phyloP scores from a whole-genome alignment of 805 yeast species.

The Hermanozyma aechmeae region DNA sequence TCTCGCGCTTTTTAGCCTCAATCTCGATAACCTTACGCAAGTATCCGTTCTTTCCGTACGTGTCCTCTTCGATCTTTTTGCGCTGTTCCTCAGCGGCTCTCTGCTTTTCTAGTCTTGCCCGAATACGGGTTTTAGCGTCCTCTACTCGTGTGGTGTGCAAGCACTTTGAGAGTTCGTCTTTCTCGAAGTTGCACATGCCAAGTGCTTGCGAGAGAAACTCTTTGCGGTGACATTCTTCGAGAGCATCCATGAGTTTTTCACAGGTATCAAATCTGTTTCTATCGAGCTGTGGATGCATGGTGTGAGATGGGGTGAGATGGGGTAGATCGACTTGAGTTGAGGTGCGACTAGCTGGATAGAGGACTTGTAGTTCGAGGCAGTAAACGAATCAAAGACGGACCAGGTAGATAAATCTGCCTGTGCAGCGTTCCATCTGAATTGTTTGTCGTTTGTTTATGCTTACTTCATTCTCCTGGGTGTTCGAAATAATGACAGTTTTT shows the following conservation, averaged over 20 bases:
- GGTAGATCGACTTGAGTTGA: too few relatives aligned
- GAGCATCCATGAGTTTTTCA: slow-evolving; percentile 71
- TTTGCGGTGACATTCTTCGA: slow-evolving; percentile 78
- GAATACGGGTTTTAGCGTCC: slow-evolving; percentile 47
- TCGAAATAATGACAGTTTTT: too few relatives aligned
- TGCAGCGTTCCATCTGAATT: too few relatives aligned
- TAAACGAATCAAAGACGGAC: too few relatives aligned
- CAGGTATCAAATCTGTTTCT: slow-evolving; percentile 46
- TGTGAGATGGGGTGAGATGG: too few relatives aligned
- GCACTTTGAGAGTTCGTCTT: slow-evolving; percentile 71
- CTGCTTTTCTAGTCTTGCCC: slow-evolving; percentile 47
- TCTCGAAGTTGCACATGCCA: slow-evolving; percentile 80
- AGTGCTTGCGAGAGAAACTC: slow-evolving; percentile 60
- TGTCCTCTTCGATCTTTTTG: slow-evolving; percentile 63
- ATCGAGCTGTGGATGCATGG: slow-evolving; percentile 39
- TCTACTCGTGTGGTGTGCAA: slow-evolving; percentile 66
- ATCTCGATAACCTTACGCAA: slow-evolving; percentile 53
- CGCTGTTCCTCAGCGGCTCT: slow-evolving; percentile 46
- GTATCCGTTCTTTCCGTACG: slow-evolving; percentile 66
- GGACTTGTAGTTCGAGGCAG: too few relatives aligned
- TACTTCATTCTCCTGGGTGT: too few relatives aligned
- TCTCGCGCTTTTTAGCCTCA: slow-evolving; percentile 20
- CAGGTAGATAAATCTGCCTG: too few relatives aligned
- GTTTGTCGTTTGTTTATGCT: too few relatives aligned
- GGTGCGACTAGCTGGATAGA: too few relatives aligned